phyloP scores from a whole-genome alignment of 768 basidiomycete species.

The Suillus clintonianus region DNA sequence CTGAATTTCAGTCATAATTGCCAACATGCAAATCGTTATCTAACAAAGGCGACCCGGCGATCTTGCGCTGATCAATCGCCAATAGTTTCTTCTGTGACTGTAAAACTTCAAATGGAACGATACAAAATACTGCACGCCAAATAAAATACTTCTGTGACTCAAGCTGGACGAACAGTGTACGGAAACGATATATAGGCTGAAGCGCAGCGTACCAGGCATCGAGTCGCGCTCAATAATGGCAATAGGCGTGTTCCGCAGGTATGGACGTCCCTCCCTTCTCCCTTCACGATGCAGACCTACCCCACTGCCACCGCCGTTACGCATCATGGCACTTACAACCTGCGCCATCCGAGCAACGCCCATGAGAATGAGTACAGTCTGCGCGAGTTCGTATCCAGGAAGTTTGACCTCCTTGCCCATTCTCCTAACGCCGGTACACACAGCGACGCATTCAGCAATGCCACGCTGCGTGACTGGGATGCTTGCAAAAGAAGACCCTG shows the following conservation, averaged over 20 bases:
- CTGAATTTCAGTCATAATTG: background rate
- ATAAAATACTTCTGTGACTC: too few relatives aligned
- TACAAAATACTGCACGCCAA: too few relatives aligned
- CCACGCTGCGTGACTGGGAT: slow-evolving; percentile 97
- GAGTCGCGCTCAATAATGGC: slow-evolving; percentile 95
- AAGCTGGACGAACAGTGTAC: too few relatives aligned
- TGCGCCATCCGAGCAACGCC: slow-evolving; percentile 84
- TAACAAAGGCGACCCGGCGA: too few relatives aligned
- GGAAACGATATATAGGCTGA: too few relatives aligned
- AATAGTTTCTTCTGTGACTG: too few relatives aligned
- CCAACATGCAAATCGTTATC: too few relatives aligned
- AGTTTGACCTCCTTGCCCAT: slow-evolving; percentile 79
- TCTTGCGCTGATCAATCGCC: too few relatives aligned
- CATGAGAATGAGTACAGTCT: slow-evolving; percentile 90
- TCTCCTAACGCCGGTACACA: slow-evolving; percentile 94
- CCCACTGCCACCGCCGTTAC: slow-evolving; percentile 12
- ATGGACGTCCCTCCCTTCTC: slow-evolving; percentile 56
- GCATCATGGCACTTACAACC: slow-evolving; percentile 63
- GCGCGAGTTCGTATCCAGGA: slow-evolving; percentile 82
- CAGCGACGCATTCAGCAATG: slow-evolving; percentile 83
- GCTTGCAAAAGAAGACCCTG: slow-evolving; percentile 87
- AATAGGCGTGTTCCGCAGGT: slow-evolving; percentile 79
- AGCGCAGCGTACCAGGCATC: too few relatives aligned
- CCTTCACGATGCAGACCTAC: slow-evolving; percentile 26
- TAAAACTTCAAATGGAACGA: too few relatives aligned